phyloP scores from a whole-genome alignment of 306 rosid species.

The Benincasa hispida region DNA sequence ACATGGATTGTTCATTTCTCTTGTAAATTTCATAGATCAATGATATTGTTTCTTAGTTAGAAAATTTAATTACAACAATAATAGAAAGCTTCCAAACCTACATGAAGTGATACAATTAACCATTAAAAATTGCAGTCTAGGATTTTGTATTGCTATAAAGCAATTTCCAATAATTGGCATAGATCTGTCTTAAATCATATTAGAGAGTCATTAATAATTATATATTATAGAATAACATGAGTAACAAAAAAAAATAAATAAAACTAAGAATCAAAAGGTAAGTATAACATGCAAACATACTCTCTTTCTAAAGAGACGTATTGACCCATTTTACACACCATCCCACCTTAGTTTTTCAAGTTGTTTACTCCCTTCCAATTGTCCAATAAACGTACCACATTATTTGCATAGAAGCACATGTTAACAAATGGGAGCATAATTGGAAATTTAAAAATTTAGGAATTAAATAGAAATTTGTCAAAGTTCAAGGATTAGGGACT shows the following conservation, averaged over 20 bases:
- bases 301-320: background rate
- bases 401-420: background rate
- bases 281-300: background rate
- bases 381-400: background rate
- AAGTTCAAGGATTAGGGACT: background rate
- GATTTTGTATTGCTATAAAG: background rate
- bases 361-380: background rate
- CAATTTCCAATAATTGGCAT: background rate
- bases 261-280: background rate
- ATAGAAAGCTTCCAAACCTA: background rate
- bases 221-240: background rate
- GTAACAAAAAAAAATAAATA: background rate
- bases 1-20: no score
- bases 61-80: no score
- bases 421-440: background rate
- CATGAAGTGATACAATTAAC: background rate
- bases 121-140: background rate
- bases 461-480: background rate
- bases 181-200: background rate
- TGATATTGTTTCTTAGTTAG: background rate
- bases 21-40: no score
- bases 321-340: background rate
- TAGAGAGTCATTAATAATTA: background rate
- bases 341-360: background rate
- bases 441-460: background rate